Evolutionary conservation across 805 yeast genomes (phyloP), one percentile per base, ranked within the genome.

Genomic region (Wickerhamomyces rabaulensis): DNA sequence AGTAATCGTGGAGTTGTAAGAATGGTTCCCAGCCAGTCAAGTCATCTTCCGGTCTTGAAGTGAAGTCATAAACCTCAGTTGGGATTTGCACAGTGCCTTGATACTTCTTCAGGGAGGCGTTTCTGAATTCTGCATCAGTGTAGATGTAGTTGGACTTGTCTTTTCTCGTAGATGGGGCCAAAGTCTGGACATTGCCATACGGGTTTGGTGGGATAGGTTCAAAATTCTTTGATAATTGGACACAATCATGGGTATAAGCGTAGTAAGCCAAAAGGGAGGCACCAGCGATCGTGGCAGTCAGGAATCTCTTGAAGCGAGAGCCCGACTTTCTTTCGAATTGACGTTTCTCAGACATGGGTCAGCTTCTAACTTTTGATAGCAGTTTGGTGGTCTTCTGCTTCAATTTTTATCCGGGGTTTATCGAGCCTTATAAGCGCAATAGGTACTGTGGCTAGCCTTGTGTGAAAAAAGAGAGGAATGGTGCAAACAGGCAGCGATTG

Each of bases 41-140:
- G 36, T 65, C 58, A 3, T 58, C 62, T 8, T 48, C 46, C 5
- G 72, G 70, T 15, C 53, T 45, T 9, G 66, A 67, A 44, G 63
- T 67, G 20, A 71, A 74, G 59, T 88, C 95, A 50, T 63, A 73
- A 15, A 80, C 72, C 50, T 78, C 82, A 1, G 95, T 85, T 38
- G 82, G 81, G 47, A 85, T 72, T 56, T 73, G 73, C 20, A 87
- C 74, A 1, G 92, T 87, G 6, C 76, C 80, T 22, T 41, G 43
- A n/a, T 15, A 41, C 4, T 33, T 31, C 29, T 21, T 15, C 20
- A 41, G 23, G 4, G 43, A 41, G n/a, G 19, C 31, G 33, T 41
- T 46, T 46, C 40, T 42, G 40, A 21, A 44, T 15, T 25, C 39
- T 20, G n/a, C 15, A 36, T 36, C 39, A 8, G 39, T 19, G 19